Evolutionary conservation across 352 stramenopile genomes (phyloP), one percentile per base, ranked within the genome.

Genomic region (Phytophthora constricta): DNA sequence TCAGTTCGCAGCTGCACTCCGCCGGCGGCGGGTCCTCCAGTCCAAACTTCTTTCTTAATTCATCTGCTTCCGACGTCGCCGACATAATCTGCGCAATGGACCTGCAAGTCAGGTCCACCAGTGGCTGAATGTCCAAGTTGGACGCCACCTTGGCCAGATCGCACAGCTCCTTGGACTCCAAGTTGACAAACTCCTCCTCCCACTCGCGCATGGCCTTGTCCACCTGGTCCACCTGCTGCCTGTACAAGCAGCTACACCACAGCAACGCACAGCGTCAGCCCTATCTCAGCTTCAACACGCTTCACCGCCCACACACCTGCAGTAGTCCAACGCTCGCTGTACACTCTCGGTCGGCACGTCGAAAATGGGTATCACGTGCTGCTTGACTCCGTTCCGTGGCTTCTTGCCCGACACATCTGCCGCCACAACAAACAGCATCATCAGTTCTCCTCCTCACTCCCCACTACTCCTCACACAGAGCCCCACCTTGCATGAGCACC

Each of bases 81-180:
- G 86, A 93, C 86, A 93, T 93, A 60, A 93, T 93, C 67, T 92
- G 84, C 11, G 86, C 82, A 61, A 93, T 93, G 11, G 86, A 92
- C 1, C 84, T 82, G 60, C 86, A 93, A 14, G 86, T 93, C 11
- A 92, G 75, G 52, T 93, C 86, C 49, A 93, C 84, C 1, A 93
- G 73, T 7, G 86, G 86, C 57, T 93, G 86, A 45, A 93, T 93
- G 62, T 93, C 86, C 56, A 93, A 55, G 52, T 93, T 87, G 0
- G 86, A 93, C 39, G 86, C 86, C 9, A 93, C 84, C 66, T 93
- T 93, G 5, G 86, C 86, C 17, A 93, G 68, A 58, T 93, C 82
- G 43, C 86, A 93, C 5, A 93, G 57, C 52, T 86, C 90, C 65
- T 92, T 92, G 0, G 84, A 92, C 50, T 93, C 84, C 17, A 93